A percentile compares a stretch with the other conserved stretches of the same genome.
These are phyloP conservation scores for Saccharomycopsis phalli DNA, from an alignment of 1,139 yeast genomes.

Conservation along the genomic window DNA sequence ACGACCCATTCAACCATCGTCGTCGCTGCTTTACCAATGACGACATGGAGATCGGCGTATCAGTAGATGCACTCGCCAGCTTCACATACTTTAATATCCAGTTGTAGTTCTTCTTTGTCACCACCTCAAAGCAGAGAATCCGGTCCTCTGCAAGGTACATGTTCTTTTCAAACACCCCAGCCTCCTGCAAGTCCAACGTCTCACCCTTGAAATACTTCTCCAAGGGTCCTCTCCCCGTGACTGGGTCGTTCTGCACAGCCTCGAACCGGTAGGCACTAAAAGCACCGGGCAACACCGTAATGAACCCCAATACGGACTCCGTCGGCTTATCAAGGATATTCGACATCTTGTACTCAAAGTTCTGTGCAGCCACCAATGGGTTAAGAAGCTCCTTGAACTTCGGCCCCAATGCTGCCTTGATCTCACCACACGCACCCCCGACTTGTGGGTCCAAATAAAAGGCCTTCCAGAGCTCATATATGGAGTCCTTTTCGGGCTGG, in stretches of 20 bases:
- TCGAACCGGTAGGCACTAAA: slow-evolving; percentile 79
- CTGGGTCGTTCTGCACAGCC: slow-evolving; percentile 61
- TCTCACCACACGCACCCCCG: slow-evolving; percentile 95
- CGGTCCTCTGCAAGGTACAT: slow-evolving; percentile 97
- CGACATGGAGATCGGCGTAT: slow-evolving; percentile 82
- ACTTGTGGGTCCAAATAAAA: slow-evolving; percentile 76
- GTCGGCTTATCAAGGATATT: slow-evolving; percentile 86
- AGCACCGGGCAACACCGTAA: slow-evolving; percentile 88
- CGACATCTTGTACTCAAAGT: slow-evolving; percentile 88
- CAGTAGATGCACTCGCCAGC: slow-evolving; percentile 90
- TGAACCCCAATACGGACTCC: slow-evolving; percentile 83
- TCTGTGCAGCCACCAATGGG: slow-evolving; percentile 87
- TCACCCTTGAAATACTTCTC: slow-evolving; percentile 91
- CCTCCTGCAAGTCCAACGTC: slow-evolving; percentile 45
- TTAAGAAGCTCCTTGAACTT: slow-evolving; percentile 60
- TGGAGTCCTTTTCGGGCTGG: slow-evolving; percentile 76
- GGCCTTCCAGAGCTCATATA: slow-evolving; percentile 84
- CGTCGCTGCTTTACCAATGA: slow-evolving; percentile 88
- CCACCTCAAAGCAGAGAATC: slow-evolving; percentile 86
- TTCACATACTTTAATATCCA: slow-evolving; percentile 89
- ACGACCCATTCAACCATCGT: slow-evolving; percentile 95
- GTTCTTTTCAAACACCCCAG: slow-evolving; percentile 76
- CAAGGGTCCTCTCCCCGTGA: slow-evolving; percentile 76
- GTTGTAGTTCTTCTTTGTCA: slow-evolving; percentile 65
- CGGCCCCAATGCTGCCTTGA: slow-evolving; percentile 78